phyloP scores from a whole-genome alignment of 805 yeast genomes.

The Saturnispora mendoncae region DNA sequence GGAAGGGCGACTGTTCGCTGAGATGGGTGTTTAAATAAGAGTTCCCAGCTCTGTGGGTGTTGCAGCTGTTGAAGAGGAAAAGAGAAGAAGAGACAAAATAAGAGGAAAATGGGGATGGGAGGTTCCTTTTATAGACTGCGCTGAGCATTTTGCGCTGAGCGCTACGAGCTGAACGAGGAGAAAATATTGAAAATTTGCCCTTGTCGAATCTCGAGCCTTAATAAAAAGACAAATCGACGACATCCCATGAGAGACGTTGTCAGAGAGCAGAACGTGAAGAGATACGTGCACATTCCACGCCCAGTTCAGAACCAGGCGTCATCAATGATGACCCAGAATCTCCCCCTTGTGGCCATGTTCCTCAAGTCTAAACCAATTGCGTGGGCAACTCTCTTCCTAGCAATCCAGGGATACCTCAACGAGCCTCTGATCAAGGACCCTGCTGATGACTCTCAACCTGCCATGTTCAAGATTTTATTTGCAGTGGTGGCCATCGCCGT shows the following conservation, averaged over 20 bases:
- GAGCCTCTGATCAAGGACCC: slow-evolving; percentile 26
- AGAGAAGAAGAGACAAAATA: no score
- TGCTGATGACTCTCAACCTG: slow-evolving; percentile 34
- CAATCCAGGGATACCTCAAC: slow-evolving; percentile 41
- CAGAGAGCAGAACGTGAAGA: slow-evolving; percentile 24
- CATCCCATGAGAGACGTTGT: slow-evolving; percentile 24
- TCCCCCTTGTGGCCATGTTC: slow-evolving; percentile 60
- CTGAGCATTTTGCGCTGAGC: no score
- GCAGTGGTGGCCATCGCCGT: slow-evolving; percentile 39
- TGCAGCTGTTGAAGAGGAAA: no score
- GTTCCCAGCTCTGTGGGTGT: no score
- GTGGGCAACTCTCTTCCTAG: slow-evolving; percentile 46
- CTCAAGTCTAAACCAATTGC: slow-evolving; percentile 46
- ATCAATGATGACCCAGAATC: slow-evolving; percentile 40
- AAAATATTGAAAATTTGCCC: no score
- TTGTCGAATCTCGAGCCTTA: no score
- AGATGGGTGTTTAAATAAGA: no score
- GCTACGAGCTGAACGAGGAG: no score
- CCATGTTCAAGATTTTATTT: slow-evolving; percentile 37
- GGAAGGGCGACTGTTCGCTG: no score
- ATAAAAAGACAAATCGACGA: no score
- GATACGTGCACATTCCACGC: slow-evolving; percentile 41
- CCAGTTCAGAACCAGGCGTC: slow-evolving; percentile 38
- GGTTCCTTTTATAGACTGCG: no score
- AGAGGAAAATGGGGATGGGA: no score